Evolutionary conservation across 2,329 filamentous ascomycete genomes (phyloP).

Genomic region (Fusarium compactum): DNA sequence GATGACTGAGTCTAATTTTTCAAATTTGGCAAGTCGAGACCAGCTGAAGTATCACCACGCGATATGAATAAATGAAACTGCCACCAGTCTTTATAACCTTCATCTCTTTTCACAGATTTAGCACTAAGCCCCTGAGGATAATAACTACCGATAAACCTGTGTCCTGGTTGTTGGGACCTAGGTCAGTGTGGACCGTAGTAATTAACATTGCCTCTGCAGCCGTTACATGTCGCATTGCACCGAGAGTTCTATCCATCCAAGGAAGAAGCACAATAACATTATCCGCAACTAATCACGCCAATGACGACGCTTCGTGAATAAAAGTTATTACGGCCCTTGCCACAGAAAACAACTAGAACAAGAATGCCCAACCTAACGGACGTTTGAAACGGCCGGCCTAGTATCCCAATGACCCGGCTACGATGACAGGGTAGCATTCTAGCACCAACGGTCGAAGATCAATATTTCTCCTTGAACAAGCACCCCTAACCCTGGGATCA

Average conservation of each 20-base stretch:
- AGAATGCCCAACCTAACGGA: not conserved
- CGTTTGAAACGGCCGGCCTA: conserved; percentile 7
- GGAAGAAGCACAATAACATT: not conserved
- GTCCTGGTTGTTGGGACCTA: not conserved
- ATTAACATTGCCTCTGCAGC: not conserved
- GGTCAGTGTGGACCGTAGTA: conserved; percentile 1
- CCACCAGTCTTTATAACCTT: conserved; percentile 5
- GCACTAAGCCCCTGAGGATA: conserved; percentile 7
- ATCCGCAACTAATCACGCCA: not conserved
- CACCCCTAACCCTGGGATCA: not conserved
- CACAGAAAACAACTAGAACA: not conserved
- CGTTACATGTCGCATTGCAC: conserved; percentile 8
- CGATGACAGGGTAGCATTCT: conserved; percentile 13
- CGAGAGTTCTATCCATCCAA: not conserved
- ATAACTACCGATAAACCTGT: conserved; percentile 14
- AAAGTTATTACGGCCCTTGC: not conserved
- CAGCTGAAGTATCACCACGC: not conserved
- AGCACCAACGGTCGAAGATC: conserved; percentile 16
- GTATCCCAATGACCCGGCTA: conserved; percentile 1
- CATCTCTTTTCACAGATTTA: not conserved
- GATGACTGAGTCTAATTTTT: not conserved
- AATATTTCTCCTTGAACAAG: conserved; percentile 9
- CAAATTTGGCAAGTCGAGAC: not conserved
- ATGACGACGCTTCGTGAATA: not conserved
- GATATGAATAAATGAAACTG: not conserved